Percentiles rank a stretch among this genome's conserved stretches.
Evolutionary conservation across 2,329 filamentous ascomycete species (phyloP).

Genomic region (Aspergillus sp.): DNA sequence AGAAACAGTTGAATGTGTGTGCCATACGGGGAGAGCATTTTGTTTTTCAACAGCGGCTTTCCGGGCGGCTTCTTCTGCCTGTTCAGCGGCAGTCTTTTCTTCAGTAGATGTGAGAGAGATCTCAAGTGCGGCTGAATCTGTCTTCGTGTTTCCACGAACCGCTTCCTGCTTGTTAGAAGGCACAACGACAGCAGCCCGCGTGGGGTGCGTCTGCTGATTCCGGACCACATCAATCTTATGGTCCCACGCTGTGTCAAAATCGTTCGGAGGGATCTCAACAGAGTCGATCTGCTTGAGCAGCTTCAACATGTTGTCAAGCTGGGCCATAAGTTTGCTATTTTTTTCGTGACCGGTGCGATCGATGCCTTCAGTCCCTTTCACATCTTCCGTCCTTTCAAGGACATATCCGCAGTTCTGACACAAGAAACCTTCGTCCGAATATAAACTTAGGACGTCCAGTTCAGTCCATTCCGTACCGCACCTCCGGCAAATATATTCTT

Average conservation of each 20-base stretch:
- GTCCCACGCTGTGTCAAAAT: slow-evolving; percentile 47
- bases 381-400: slow-evolving; percentile 41
- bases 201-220: slow-evolving; percentile 39
- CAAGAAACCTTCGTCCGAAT: slow-evolving; percentile 64
- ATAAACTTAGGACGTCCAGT: slow-evolving; percentile 79
- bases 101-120: slow-evolving; percentile 46
- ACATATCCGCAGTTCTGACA: slow-evolving; percentile 70
- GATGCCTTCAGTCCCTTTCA: slow-evolving; percentile 38
- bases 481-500: slow-evolving; percentile 79
- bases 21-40: slow-evolving; percentile 50
- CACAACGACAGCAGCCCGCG: slow-evolving; percentile 37
- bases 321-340: slow-evolving; percentile 45
- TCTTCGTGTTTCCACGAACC: slow-evolving; percentile 39
- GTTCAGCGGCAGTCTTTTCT: slow-evolving; percentile 46
- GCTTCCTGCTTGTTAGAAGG: slow-evolving; percentile 34
- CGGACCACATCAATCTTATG: slow-evolving; percentile 43
- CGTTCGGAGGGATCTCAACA: slow-evolving; percentile 43
- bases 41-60: slow-evolving; percentile 47
- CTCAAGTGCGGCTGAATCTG: slow-evolving; percentile 41
- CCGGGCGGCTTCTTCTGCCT: slow-evolving; percentile 42
- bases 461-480: slow-evolving; percentile 85
- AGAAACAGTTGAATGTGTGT: slow-evolving; percentile 47
- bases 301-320: slow-evolving; percentile 43
- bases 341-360: slow-evolving; percentile 47
- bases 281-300: slow-evolving; percentile 46